Evolutionary conservation across 768 basidiomycete species (phyloP).

Genomic region (Serendipita indica): DNA sequence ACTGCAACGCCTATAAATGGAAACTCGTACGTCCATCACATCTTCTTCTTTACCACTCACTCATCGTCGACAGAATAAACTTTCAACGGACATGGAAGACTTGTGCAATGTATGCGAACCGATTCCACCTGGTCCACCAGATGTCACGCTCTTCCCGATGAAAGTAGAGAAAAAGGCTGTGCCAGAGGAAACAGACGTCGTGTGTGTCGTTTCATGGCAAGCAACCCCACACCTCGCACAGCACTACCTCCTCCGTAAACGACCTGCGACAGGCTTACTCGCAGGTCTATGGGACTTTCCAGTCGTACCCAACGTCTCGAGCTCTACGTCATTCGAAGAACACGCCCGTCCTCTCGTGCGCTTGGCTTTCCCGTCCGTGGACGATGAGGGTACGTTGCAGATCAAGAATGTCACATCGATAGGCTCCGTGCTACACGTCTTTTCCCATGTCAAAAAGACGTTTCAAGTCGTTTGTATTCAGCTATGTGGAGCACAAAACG

Average conservation of each 20-base stretch:
- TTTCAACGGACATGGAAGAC: constrained; percentile 56
- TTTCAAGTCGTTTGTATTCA: constrained; percentile 25
- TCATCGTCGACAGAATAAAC: not conserved
- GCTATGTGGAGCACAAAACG: not conserved
- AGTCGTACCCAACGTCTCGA: constrained; percentile 39
- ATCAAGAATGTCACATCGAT: constrained; percentile 36
- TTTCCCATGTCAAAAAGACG: constrained; percentile 83
- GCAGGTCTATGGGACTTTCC: constrained; percentile 87
- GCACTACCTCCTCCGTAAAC: constrained; percentile 60
- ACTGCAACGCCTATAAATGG: constrained; percentile 49
- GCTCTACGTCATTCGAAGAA: constrained; percentile 17
- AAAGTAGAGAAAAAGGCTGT: constrained; percentile 67
- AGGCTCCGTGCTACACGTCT: constrained; percentile 63
- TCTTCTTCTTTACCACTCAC: not conserved
- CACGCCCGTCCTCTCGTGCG: not conserved
- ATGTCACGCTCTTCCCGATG: constrained; percentile 77
- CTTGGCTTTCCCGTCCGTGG: constrained; percentile 18
- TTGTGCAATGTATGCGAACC: constrained; percentile 54
- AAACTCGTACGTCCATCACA: constrained; percentile 6
- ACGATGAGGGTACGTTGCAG: constrained; percentile 15
- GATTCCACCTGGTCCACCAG: constrained; percentile 21
- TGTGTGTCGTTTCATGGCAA: constrained; percentile 73
- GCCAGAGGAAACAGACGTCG: constrained; percentile 70
- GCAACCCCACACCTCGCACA: constrained; percentile 28
- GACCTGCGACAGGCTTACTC: constrained; percentile 77